Evolutionary conservation across 305 asterid species (phyloP).

Genomic region (Lippia alba): DNA sequence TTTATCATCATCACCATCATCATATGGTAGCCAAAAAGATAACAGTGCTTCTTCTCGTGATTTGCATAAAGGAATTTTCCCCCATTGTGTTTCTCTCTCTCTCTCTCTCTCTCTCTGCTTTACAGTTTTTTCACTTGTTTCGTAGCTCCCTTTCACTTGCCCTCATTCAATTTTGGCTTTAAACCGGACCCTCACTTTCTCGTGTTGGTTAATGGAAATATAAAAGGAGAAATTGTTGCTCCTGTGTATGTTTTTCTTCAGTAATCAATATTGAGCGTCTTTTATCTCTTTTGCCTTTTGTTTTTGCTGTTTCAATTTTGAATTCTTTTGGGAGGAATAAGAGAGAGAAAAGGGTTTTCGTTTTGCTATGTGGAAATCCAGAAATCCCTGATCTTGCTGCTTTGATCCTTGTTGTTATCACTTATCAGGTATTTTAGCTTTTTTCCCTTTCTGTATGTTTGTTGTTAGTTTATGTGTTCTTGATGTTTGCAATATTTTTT

Average conservation of each 20-base stretch:
- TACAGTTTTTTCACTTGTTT: slow-evolving; percentile 42
- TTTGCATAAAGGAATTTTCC: slow-evolving; percentile 39
- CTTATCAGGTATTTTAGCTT: slow-evolving; percentile 38
- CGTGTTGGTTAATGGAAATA: slow-evolving; percentile 38
- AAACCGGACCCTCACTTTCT: slow-evolving; percentile 42
- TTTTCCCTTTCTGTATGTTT: slow-evolving; percentile 17
- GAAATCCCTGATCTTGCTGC: slow-evolving; percentile 27
- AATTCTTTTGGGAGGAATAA: slow-evolving; percentile 20
- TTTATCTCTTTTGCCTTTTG: not conserved
- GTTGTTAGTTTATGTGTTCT: not conserved
- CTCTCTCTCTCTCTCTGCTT: slow-evolving; percentile 42
- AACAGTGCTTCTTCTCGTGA: slow-evolving; percentile 59
- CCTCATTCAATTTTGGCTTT: slow-evolving; percentile 36
- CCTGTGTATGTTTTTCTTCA: slow-evolving; percentile 30
- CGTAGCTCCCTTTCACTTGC: slow-evolving; percentile 26
- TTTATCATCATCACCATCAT: slow-evolving; percentile 36
- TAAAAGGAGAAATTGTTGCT: not conserved
- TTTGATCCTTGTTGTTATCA: slow-evolving; percentile 33
- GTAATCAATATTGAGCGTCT: slow-evolving; percentile 26
- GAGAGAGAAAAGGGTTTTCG: slow-evolving; percentile 24
- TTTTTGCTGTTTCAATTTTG: slow-evolving; percentile 31
- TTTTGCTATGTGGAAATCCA: slow-evolving; percentile 20
- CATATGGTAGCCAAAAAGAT: slow-evolving; percentile 22
- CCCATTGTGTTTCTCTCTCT: slow-evolving; percentile 7
- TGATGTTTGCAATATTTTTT: slow-evolving; percentile 1